Base-by-base conservation (phyloP, 176 grass and related monocot species). In the Neostapfia colusana region DNA sequence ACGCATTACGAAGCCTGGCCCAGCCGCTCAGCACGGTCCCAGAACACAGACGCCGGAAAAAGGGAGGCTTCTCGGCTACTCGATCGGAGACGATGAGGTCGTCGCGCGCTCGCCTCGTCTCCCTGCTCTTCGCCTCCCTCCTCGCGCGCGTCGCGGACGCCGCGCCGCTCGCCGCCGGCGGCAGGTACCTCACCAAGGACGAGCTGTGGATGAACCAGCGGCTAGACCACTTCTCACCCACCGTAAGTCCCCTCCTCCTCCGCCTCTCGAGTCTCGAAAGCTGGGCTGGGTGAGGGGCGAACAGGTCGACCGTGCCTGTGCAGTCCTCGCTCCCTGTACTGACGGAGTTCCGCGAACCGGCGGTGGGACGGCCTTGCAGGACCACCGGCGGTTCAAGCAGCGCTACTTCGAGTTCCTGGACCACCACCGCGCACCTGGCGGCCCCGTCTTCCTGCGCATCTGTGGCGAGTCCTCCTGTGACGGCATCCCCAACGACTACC, bases 211-310 rank as follows among this genome's bases (percentile, higher is more conserved):
- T 98, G 87, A 70, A 77, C 82, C 91, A 94, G 43, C 86, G 81
- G 24, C 89, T 98, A 25, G 95, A 98, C 77, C 95, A 98, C 89
- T 98, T 94, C 95, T 92, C 95, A 54, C 91, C 95, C 63, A 88
- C 76, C 31, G 95, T 94, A 15, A 82, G 72, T 41, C 46, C 44
- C 40, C 69, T 37, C 63, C 20, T 20, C 1, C 37, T 39, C 43
- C 0, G 17, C 17, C 15, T 17, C 48, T 23, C n/a, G n/a, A 55
- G 53, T 55, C 20, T 55, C 53, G 53, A 55, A n/a, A 51, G 0
- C n/a, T 18, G 48, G 14, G 15, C 18, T 13, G 11, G 43, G 43
- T 13, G 43, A 40, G 43, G 43, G 10, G 6, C 48, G 45, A 50
- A 50, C 16, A 6, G 48, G 16, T 50, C 18, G 48, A 18, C 10